These are phyloP conservation scores for Capniomyces stellatus DNA, from an alignment of 371 early-diverging fungal species.

Conservation along the genomic window DNA sequence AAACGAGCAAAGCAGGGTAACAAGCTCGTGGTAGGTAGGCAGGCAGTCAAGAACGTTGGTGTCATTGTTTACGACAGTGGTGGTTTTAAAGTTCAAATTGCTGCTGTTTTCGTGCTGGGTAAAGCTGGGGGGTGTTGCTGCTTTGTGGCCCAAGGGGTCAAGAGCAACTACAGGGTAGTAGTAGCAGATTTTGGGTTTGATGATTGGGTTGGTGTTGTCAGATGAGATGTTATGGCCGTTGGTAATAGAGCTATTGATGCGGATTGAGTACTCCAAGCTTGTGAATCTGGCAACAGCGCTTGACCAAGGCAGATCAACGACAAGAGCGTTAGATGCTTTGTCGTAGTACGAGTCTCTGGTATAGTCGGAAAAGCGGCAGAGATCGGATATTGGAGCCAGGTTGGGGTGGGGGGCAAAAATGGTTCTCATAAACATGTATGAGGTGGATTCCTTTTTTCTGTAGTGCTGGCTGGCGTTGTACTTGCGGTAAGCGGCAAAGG, in stretches of 20 bases:
- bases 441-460: not conserved
- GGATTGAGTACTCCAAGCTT: not conserved
- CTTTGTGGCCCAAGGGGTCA: no score
- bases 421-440: not conserved
- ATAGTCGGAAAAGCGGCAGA: no score
- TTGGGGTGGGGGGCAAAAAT: conserved; percentile 2
- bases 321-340: not conserved
- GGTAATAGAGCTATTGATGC: not conserved
- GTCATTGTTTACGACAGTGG: conserved; percentile 8
- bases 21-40: conserved; percentile 11
- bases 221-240: not conserved
- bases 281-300: not conserved
- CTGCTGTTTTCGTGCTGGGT: not conserved
- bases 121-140: not conserved
- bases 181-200: no score
- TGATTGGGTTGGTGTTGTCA: not conserved
- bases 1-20: conserved; percentile 3
- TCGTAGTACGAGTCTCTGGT: no score
- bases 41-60: conserved; percentile 11
- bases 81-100: no score
- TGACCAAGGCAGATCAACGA: not conserved
- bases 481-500: not conserved
- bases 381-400: not conserved
- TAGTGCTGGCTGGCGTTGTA: not conserved
- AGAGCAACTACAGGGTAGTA: no score